Percentiles rank a stretch among this genome's conserved stretches.
Evolutionary conservation across 306 rosid species (phyloP).

Genomic region (Vigna trinervia): DNA sequence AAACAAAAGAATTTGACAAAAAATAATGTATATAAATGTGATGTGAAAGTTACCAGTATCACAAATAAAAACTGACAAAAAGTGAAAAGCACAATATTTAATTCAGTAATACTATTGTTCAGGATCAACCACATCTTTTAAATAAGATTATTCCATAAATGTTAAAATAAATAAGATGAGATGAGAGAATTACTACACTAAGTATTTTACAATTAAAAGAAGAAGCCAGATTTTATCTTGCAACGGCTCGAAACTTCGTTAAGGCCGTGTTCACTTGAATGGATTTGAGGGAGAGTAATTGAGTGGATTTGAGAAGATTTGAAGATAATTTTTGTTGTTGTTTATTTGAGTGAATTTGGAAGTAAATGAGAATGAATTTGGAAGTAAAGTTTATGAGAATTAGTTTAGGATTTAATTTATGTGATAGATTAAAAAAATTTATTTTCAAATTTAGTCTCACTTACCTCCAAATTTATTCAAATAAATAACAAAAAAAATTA

Average conservation of each 20-base stretch:
- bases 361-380: no score
- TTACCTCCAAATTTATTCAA: no score
- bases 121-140: slow-evolving; percentile 37
- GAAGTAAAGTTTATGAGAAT: no score
- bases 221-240: slow-evolving; percentile 53
- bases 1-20: background rate
- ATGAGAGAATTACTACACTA: slow-evolving; percentile 50
- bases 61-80: slow-evolving; percentile 23
- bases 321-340: no score
- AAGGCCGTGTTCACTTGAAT: background rate
- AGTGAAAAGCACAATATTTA: slow-evolving; percentile 22
- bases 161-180: slow-evolving; percentile 48
- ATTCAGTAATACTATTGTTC: slow-evolving; percentile 29
- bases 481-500: no score
- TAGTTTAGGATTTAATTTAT: no score
- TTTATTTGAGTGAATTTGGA: no score
- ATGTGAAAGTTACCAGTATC: background rate
- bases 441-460: no score
- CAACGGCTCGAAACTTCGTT: slow-evolving; percentile 44
- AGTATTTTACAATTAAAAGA: slow-evolving; percentile 63
- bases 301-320: no score
- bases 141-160: slow-evolving; percentile 47
- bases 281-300: no score
- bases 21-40: background rate
- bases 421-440: no score